Evolutionary conservation across 148 eudicot species (phyloP).

Genomic region (Rhododendron mucronatum): DNA sequence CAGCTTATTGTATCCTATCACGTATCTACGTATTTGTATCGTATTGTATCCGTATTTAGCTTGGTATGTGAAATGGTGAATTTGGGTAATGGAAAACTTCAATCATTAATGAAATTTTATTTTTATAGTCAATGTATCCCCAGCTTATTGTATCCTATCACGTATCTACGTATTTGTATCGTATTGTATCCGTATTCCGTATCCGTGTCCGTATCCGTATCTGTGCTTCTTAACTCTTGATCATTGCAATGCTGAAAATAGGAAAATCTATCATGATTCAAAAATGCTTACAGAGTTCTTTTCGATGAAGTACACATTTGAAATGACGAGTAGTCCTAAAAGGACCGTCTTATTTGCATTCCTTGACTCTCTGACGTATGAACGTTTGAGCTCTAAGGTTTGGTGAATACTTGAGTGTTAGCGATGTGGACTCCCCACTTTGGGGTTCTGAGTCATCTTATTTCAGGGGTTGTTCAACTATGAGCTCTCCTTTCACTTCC

Average conservation of each 20-base stretch:
- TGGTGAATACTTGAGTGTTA: background rate
- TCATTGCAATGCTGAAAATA: slow-evolving; percentile 66
- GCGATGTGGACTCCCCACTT: background rate
- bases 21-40: too few species aligned
- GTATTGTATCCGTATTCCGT: too few species aligned
- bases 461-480: background rate
- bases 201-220: too few species aligned
- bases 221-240: slow-evolving; percentile 45
- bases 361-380: background rate
- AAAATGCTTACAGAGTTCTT: slow-evolving; percentile 39
- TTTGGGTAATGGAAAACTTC: too few species aligned
- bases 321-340: slow-evolving; percentile 2
- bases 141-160: too few species aligned
- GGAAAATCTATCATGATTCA: slow-evolving; percentile 86
- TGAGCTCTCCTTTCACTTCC: too few species aligned
- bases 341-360: background rate
- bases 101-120: too few species aligned
- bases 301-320: slow-evolving; percentile 60
- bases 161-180: too few species aligned
- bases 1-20: too few species aligned
- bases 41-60: too few species aligned
- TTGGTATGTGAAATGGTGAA: too few species aligned
- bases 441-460: background rate
- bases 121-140: too few species aligned
- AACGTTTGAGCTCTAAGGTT: background rate